These are phyloP conservation scores for Starmerella vaccinii DNA, from an alignment of 805 yeast species.

Conservation along the genomic window DNA sequence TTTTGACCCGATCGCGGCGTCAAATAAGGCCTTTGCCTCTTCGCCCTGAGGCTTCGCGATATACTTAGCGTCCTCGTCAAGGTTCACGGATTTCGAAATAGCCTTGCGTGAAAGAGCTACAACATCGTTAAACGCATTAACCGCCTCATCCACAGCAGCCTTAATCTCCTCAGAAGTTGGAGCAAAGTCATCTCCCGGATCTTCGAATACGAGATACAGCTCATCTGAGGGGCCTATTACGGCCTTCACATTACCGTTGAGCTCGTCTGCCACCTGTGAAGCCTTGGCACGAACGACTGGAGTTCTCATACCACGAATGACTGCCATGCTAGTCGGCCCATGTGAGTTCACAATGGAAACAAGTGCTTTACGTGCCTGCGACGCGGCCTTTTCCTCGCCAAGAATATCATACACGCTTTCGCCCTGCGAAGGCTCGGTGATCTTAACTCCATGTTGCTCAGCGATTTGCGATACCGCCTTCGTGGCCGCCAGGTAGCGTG, in stretches of 20 bases:
- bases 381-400: slow-evolving; percentile 43
- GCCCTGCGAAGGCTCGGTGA: slow-evolving; percentile 31
- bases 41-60: slow-evolving; percentile 44
- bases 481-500: slow-evolving; percentile 44
- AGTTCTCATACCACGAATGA: slow-evolving; percentile 50
- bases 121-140: slow-evolving; percentile 44
- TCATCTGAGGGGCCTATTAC: slow-evolving; percentile 43
- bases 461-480: slow-evolving; percentile 35
- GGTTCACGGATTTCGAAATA: slow-evolving; percentile 40
- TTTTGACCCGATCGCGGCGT: slow-evolving; percentile 1
- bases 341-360: slow-evolving; percentile 63
- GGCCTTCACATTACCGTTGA: slow-evolving; percentile 38
- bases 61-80: slow-evolving; percentile 49
- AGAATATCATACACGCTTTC: slow-evolving; percentile 54
- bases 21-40: slow-evolving; percentile 15
- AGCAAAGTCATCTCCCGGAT: slow-evolving; percentile 53
- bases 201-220: slow-evolving; percentile 47
- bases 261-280: slow-evolving; percentile 25
- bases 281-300: slow-evolving; percentile 32
- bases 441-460: slow-evolving; percentile 35
- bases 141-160: slow-evolving; percentile 45
- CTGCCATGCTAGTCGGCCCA: slow-evolving; percentile 53
- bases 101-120: slow-evolving; percentile 51
- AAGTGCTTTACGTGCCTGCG: slow-evolving; percentile 60
- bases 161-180: slow-evolving; percentile 54